Base-by-base conservation (phyloP, 2,329 filamentous ascomycete genomes). In the Aureobasidium uvarum region DNA sequence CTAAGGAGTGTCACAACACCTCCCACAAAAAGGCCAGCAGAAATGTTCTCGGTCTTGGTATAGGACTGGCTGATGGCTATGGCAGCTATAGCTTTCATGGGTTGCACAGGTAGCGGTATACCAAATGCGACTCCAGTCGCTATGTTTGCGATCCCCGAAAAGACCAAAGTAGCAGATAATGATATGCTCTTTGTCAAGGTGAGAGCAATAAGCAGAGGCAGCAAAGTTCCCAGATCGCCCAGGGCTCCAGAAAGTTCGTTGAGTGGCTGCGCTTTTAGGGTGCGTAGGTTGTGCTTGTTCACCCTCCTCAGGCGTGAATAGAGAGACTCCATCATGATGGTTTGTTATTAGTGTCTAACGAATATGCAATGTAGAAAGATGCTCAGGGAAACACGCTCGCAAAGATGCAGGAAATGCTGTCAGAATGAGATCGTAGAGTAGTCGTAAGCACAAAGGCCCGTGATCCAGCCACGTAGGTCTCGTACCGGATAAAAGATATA, bases 71-170 rank as follows among this genome's bases (percentile, higher is more conserved):
- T 83, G 66, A 97, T 91, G n/a, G 92, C 91, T 0, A 96, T 90
- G 0, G 93, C 91, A 6, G 93, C 93, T 67, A 98, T 96, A 43
- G 94, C 93, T 83, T 89, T 89, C 87, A 89, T 89, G 0, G 93
- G 93, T 78, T 97, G 93, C 0, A 97, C 92, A 0, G 93, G 93
- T 3, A 97, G 79, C 2, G 94, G 94, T 46, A 98, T 89, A 7
- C 94, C 94, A 72, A 97, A 98, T 38, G 88, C 77, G 1, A 88
- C 74, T 20, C 94, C 95, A 0, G 93, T 96, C 14, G 90, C 72
- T 64, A 97, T 85, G 72, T 98, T 98, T 76, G 89, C 94, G 11
- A 93, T 73, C 1, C 95, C 95, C 0, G 92, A 93, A 74, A 96
- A 95, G 6, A 98, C 85, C 0, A 98, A 84, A 0, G 94, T 97